Evolutionary conservation across 1,139 yeast species (phyloP).

Genomic region (Pichia sp.): DNA sequence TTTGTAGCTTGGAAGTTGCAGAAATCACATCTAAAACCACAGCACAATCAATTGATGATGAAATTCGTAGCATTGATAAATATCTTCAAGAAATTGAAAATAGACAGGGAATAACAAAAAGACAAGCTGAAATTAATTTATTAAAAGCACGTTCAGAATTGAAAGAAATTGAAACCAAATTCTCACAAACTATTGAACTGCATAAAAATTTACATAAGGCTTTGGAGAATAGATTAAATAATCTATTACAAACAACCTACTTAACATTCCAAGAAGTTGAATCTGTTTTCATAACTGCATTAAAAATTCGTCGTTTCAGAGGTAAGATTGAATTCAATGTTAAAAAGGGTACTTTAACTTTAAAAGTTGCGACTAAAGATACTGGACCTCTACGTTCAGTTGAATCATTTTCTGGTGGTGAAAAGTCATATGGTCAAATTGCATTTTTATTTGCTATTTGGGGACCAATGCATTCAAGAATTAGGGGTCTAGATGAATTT

Average conservation of each 20-base stretch:
- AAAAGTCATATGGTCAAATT: slow-evolving; percentile 88
- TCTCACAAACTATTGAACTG: slow-evolving; percentile 29
- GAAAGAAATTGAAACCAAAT: slow-evolving; percentile 32
- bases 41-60: slow-evolving; percentile 32
- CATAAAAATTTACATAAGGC: slow-evolving; percentile 31
- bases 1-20: slow-evolving; percentile 33
- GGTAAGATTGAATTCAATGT: slow-evolving; percentile 68
- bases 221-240: slow-evolving; percentile 43
- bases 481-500: slow-evolving; percentile 91
- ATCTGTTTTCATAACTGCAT: slow-evolving; percentile 50
- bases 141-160: slow-evolving; percentile 32
- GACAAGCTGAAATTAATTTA: slow-evolving; percentile 35
- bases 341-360: slow-evolving; percentile 41
- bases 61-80: slow-evolving; percentile 23
- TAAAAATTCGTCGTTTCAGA: slow-evolving; percentile 64
- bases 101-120: slow-evolving; percentile 38
- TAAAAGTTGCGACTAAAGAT: slow-evolving; percentile 56
- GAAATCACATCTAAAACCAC: slow-evolving; percentile 26
- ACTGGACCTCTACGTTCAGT: slow-evolving; percentile 61
- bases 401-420: slow-evolving; percentile 92
- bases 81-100: slow-evolving; percentile 35
- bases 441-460: slow-evolving; percentile 85
- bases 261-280: slow-evolving; percentile 41
- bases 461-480: slow-evolving; percentile 83
- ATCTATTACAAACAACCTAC: slow-evolving; percentile 43